Conservation (phyloP, 768 basidiomycete genomes). For the Dacryopinax primogenitus region DNA sequence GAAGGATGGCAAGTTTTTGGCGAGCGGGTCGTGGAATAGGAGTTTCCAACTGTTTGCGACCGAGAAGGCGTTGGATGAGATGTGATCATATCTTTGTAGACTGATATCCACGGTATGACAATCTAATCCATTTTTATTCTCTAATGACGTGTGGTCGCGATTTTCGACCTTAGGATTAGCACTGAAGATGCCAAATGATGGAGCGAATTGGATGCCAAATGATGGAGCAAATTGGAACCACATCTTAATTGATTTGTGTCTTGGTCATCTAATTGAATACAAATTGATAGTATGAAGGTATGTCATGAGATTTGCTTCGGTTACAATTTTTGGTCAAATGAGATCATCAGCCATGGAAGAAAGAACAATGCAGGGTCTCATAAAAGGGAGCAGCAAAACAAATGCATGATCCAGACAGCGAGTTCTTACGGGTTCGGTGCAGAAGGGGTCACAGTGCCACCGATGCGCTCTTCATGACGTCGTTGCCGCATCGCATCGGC, state of each 20-base stretch:
- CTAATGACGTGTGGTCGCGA: not conserved
- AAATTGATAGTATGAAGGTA: not conserved
- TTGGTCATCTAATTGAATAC: slow-evolving; percentile 7
- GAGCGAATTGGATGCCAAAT: not conserved
- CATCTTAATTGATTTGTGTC: not conserved
- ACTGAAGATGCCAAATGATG: too few relatives aligned
- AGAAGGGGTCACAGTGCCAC: not conserved
- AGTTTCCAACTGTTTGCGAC: slow-evolving; percentile 89
- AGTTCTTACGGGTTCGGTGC: not conserved
- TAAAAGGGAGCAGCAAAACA: too few relatives aligned
- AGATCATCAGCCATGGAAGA: not conserved
- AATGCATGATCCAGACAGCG: not conserved
- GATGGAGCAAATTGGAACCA: not conserved
- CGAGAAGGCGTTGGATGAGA: slow-evolving; percentile 32
- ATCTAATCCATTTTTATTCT: not conserved
- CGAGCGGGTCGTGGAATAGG: slow-evolving; percentile 82
- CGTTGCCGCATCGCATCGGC: slow-evolving; percentile 49
- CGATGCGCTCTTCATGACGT: not conserved
- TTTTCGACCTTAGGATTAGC: too few relatives aligned
- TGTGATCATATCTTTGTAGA: not conserved
- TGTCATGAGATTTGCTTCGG: not conserved
- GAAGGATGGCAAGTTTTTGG: slow-evolving; percentile 68
- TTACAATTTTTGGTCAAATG: not conserved
- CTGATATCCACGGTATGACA: not conserved
- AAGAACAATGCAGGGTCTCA: too few relatives aligned